Evolutionary conservation across 352 stramenopile species (phyloP).

Genomic region (Pythium aphanidermatum): DNA sequence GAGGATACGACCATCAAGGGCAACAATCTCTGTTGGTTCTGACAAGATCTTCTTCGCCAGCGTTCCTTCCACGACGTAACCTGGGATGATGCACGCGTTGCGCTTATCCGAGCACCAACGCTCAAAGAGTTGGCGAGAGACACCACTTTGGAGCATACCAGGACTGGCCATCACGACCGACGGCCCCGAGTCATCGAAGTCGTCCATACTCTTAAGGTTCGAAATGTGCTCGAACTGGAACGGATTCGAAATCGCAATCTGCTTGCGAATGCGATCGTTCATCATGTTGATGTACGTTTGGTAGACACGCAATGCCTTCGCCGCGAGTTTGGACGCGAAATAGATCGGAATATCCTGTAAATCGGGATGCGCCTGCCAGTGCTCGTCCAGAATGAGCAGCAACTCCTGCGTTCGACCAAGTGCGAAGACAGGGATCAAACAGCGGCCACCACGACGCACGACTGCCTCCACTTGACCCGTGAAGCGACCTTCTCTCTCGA

Average conservation of each 20-base stretch:
- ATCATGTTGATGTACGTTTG: constrained; percentile 99
- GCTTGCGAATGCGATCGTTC: constrained; percentile 96
- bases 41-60: constrained; percentile 97
- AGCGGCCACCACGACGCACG: constrained; percentile 94
- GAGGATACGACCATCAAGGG: constrained; percentile 91
- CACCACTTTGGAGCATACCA: constrained; percentile 98
- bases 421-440: constrained; percentile 98
- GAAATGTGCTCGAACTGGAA: constrained; percentile 97
- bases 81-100: constrained; percentile 98
- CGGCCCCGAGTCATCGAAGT: constrained; percentile 97
- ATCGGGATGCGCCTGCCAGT: constrained; percentile 94
- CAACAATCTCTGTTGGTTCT: constrained; percentile 94
- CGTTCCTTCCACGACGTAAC: constrained; percentile 98
- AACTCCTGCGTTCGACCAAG: constrained; percentile 98
- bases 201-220: constrained; percentile 96
- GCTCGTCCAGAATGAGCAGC: constrained; percentile 98
- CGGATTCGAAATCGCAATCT: constrained; percentile 98
- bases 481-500: constrained; percentile 96
- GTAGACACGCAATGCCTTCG: constrained; percentile 96
- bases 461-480: constrained; percentile 95
- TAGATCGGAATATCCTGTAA: constrained; percentile 98
- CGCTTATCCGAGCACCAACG: constrained; percentile 96
- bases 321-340: constrained; percentile 97
- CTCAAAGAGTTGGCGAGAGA: constrained; percentile 97
- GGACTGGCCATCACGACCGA: constrained; percentile 98